A percentile compares a stretch with the other conserved stretches of the same genome.
phyloP scores from a whole-genome alignment of 495 filamentous ascomycete genomes.

The Penicillium daleae region DNA sequence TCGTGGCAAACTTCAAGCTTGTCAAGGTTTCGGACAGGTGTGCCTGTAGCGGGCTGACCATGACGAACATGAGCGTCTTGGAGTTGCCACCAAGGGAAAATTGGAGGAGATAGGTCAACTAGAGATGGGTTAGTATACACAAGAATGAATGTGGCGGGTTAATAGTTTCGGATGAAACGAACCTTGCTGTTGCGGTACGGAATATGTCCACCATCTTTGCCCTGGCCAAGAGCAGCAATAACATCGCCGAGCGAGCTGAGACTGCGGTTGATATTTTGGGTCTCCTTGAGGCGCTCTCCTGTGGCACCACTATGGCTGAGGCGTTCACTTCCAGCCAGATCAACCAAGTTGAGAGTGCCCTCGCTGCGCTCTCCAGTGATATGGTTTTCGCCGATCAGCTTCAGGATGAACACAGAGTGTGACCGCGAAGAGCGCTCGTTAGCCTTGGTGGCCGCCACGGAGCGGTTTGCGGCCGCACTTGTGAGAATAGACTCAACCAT shows the following conservation, averaged over 20 bases:
- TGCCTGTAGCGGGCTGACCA: conserved; percentile 89
- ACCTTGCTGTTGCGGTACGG: conserved; percentile 97
- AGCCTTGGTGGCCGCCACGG: conserved; percentile 92
- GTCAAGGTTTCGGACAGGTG: conserved; percentile 93
- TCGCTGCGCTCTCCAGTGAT: conserved; percentile 84
- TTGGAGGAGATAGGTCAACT: conserved; percentile 95
- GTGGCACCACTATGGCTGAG: conserved; percentile 82
- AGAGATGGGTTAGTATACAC: conserved; percentile 10
- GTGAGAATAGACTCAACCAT: conserved; percentile 79
- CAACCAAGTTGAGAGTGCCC: conserved; percentile 94
- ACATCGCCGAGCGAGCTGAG: conserved; percentile 93
- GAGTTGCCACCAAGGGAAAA: conserved; percentile 93
- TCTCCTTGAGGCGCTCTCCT: conserved; percentile 87
- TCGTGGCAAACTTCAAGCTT: conserved; percentile 94
- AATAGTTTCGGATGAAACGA: conserved; percentile 22
- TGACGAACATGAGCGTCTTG: conserved; percentile 99
- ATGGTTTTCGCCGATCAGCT: conserved; percentile 78
- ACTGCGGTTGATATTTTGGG: conserved; percentile 95
- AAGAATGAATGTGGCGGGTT: background rate
- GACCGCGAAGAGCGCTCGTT: conserved; percentile 93
- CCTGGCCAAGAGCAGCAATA: conserved; percentile 85
- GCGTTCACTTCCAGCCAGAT: conserved; percentile 91
- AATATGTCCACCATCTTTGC: conserved; percentile 82
- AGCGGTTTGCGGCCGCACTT: conserved; percentile 79
- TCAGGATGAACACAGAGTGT: conserved; percentile 96